Evolutionary conservation across 305 asterid species (phyloP).

Genomic region (Solanum hybrid): DNA sequence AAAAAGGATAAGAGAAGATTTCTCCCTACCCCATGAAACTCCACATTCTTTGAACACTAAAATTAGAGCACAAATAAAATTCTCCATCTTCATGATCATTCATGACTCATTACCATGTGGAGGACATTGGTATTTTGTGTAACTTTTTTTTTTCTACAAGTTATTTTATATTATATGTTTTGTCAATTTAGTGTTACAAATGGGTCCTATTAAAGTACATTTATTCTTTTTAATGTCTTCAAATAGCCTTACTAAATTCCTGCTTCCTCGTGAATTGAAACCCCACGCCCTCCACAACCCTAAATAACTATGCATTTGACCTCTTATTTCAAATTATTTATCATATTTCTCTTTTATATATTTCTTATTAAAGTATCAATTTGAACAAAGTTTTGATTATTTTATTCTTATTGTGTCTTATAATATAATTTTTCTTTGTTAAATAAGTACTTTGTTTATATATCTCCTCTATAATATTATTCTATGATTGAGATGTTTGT

Average conservation of each 20-base stretch:
- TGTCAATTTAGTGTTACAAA: slow-evolving; percentile 17
- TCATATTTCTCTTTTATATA: fast-evolving
- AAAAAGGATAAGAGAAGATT: neutral
- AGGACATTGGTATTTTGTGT: slow-evolving; percentile 18
- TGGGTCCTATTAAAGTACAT: slow-evolving; percentile 17
- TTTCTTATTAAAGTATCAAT: too few relatives aligned
- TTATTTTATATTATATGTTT: slow-evolving; percentile 7
- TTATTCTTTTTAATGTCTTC: slow-evolving; percentile 12
- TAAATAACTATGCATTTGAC: neutral
- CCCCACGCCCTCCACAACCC: neutral
- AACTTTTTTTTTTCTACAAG: slow-evolving; percentile 4
- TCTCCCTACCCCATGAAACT: neutral
- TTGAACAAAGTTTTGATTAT: too few relatives aligned
- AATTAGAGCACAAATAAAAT: slow-evolving; percentile 1
- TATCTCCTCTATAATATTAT: too few relatives aligned
- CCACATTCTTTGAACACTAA: neutral
- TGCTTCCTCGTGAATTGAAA: slow-evolving; percentile 1
- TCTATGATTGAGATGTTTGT: too few relatives aligned
- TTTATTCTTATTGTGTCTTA: too few relatives aligned
- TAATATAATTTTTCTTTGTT: too few relatives aligned
- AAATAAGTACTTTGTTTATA: neutral
- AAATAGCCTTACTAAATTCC: slow-evolving; percentile 19
- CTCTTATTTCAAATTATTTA: too few relatives aligned
- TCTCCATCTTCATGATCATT: slow-evolving; percentile 21
- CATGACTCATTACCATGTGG: slow-evolving; percentile 43